These are phyloP conservation scores for Mucor mucedo DNA, from an alignment of 371 early-diverging fungal genomes.

Conservation along the genomic window DNA sequence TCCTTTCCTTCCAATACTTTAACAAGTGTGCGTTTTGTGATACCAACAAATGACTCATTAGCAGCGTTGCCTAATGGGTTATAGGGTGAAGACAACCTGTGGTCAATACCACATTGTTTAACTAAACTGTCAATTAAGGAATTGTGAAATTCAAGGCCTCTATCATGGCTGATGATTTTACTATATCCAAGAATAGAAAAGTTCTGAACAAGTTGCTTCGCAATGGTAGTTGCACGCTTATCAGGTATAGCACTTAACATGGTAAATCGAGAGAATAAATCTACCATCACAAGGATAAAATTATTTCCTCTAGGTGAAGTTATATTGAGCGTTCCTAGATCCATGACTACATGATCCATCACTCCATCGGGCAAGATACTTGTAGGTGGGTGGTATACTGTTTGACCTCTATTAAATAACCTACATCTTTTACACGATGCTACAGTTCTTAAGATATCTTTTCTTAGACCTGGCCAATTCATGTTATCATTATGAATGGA, in stretches of 20 bases:
- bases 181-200: too few relatives aligned
- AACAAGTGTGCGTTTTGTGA: not conserved
- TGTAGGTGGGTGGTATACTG: constrained; percentile 1
- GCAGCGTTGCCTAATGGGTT: not conserved
- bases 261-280: too few relatives aligned
- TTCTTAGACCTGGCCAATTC: not conserved
- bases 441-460: constrained; percentile 1
- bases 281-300: too few relatives aligned
- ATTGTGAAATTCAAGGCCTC: constrained; percentile 4
- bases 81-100: not conserved
- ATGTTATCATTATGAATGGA: not conserved
- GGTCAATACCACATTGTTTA: not conserved
- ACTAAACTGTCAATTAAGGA: not conserved
- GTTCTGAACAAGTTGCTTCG: too few relatives aligned
- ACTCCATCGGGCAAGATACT: constrained; percentile 1
- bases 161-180: constrained; percentile 7
- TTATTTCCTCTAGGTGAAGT: constrained; percentile 11
- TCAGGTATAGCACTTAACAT: too few relatives aligned
- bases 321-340: constrained; percentile 5
- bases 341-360: constrained; percentile 8
- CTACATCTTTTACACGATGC: not conserved
- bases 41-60: not conserved
- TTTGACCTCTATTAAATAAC: not conserved
- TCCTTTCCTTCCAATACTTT: constrained; percentile 4
- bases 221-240: too few relatives aligned